Percentiles rank a stretch among this genome's conserved stretches.
Conservation (phyloP, 768 basidiomycete species). For the Trametes maxima region DNA sequence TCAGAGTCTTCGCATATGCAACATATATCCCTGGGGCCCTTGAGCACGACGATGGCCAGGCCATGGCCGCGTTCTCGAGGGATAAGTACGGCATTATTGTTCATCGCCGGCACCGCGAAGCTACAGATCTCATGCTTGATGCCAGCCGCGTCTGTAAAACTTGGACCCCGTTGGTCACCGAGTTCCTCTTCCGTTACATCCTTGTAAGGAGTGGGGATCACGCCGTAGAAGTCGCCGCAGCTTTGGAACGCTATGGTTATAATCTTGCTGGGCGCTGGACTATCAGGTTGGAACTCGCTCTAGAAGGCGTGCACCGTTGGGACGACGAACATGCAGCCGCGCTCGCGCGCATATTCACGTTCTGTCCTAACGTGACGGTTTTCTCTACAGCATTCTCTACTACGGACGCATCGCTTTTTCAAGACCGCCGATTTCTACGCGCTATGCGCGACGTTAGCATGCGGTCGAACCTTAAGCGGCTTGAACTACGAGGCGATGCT, state of each 20-base stretch:
- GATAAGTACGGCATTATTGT: conserved; percentile 23
- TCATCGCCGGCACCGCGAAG: conserved; percentile 17
- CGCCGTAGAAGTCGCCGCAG: conserved; percentile 8
- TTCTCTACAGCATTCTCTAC: conserved; percentile 24
- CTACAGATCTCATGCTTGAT: conserved; percentile 19
- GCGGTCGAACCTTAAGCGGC: conserved; percentile 8
- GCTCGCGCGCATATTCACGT: conserved; percentile 11
- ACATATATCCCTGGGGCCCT: conserved; percentile 23
- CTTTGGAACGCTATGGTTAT: neutral
- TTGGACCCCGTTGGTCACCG: conserved; percentile 15
- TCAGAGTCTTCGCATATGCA: conserved; percentile 19
- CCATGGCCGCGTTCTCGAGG: conserved; percentile 11
- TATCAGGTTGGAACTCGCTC: conserved; percentile 21
- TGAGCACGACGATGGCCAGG: neutral
- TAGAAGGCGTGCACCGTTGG: conserved; percentile 25
- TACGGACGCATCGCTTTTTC: conserved; percentile 9
- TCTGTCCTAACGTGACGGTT: conserved; percentile 20
- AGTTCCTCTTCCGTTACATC: conserved; percentile 22
- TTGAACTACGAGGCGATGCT: conserved; percentile 13
- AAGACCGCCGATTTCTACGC: neutral
- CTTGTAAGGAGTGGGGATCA: conserved; percentile 24
- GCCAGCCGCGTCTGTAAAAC: conserved; percentile 22
- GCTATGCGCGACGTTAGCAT: conserved; percentile 1
- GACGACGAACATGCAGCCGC: conserved; percentile 14
- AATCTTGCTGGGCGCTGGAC: conserved; percentile 11